These are phyloP conservation scores for Ascoidea asiatica DNA, from an alignment of 805 yeast genomes.

Conservation along the genomic window DNA sequence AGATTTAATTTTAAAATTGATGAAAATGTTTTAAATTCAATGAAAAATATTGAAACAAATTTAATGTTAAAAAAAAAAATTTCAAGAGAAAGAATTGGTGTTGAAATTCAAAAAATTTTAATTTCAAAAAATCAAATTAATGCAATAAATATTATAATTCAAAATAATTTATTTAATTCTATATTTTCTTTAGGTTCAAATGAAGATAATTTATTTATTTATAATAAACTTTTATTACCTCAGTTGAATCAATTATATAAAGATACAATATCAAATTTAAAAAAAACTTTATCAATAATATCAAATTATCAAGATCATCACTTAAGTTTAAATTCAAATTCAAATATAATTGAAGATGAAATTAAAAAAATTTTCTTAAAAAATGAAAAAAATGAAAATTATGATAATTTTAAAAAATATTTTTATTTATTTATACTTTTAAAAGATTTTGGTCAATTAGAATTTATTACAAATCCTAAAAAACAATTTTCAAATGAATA, in stretches of 20 bases:
- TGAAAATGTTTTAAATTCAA: constrained; percentile 40
- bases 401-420: constrained; percentile 12
- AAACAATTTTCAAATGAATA: constrained; percentile 19
- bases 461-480: constrained; percentile 24
- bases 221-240: constrained; percentile 12
- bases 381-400: constrained; percentile 5
- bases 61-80: constrained; percentile 55
- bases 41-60: constrained; percentile 45
- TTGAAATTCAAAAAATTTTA: constrained; percentile 70
- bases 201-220: constrained; percentile 11
- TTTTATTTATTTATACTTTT: constrained; percentile 39
- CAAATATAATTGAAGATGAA: constrained; percentile 8
- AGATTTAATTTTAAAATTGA: constrained; percentile 62
- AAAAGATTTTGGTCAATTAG: constrained; percentile 30
- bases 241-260: constrained; percentile 11
- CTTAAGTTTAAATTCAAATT: no score
- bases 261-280: constrained; percentile 12
- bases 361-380: constrained; percentile 4
- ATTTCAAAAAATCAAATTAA: constrained; percentile 44
- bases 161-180: constrained; percentile 39
- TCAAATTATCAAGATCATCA: constrained; percentile 2
- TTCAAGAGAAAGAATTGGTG: constrained; percentile 82
- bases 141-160: constrained; percentile 48
- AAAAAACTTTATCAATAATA: constrained; percentile 9
- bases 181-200: constrained; percentile 35